Evolutionary conservation across 306 rosid species (phyloP).

Genomic region (Glycine tomentella): DNA sequence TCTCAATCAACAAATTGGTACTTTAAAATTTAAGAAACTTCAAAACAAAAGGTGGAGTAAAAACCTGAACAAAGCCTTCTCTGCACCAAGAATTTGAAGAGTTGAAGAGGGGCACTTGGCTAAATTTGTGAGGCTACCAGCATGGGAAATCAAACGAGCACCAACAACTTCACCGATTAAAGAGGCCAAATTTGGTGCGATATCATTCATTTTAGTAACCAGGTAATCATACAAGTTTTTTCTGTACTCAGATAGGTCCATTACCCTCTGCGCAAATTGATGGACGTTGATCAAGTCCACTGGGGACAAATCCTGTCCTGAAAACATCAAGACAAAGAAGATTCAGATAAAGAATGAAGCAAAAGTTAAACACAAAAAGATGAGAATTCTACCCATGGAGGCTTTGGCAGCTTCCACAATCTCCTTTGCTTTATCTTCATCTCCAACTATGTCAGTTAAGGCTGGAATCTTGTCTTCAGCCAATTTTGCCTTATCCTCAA

Average conservation of each 20-base stretch:
- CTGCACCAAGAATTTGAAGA: conserved; percentile 98
- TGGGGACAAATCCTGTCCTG: conserved; percentile 96
- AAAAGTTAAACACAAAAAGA: conserved; percentile 2
- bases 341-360: not conserved
- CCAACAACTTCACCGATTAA: conserved; percentile 98
- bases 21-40: not conserved
- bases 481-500: conserved; percentile 81
- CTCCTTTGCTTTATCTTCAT: conserved; percentile 95
- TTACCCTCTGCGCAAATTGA: conserved; percentile 93
- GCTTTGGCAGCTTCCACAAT: conserved; percentile 99
- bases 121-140: conserved; percentile 97
- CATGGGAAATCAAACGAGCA: conserved; percentile 96
- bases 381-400: conserved; percentile 80
- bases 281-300: conserved; percentile 93
- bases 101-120: conserved; percentile 99
- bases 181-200: conserved; percentile 98
- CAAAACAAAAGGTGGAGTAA: conserved; percentile 7
- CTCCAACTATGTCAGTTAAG: conserved; percentile 81
- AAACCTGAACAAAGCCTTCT: conserved; percentile 99
- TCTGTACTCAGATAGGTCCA: conserved; percentile 91
- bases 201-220: conserved; percentile 88
- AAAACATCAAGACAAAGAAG: conserved; percentile 42
- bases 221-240: conserved; percentile 84
- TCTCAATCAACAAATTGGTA: not conserved
- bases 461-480: conserved; percentile 70